Base-by-base conservation (phyloP, 2,329 filamentous ascomycete genomes). In the Plenodomus biglobosus region DNA sequence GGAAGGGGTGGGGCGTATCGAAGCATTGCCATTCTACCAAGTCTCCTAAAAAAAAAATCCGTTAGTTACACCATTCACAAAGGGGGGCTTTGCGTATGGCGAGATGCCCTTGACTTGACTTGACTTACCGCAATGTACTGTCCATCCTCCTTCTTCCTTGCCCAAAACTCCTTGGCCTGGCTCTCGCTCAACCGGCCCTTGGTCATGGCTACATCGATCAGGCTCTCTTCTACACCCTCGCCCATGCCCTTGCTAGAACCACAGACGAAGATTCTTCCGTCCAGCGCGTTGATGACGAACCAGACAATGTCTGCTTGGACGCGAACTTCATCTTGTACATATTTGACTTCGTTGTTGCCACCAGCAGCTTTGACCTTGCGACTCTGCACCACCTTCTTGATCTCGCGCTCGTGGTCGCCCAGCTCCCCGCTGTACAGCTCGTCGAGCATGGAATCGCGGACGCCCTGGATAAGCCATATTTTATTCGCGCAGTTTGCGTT, bases 361-460 rank as follows among this genome's bases (percentile, higher is more conserved):
- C 59, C 61, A 1, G 41, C 61, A 1, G 41, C 62, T 53, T 58
- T 88, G 40, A 56, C 53, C 55, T 70, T 71, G 24, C 77, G 74
- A 40, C 72, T 75, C 54, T 80, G 85, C 59, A 80, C 77, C 8
- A 80, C 76, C 53, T 75, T 76, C 55, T 79, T 79, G 48, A 68
- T 64, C 44, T 67, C 67, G 34, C 76, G 73, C 36, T 72, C 73
- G 52, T 79, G 76, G 8, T 79, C 90, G 41, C 94, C 94, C 83
- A 95, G 95, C 72, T 99, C 94, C 60, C 94, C 94, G 49, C 86
- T 90, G 77, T 99, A 99, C 35, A 99, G 85, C 75, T 99, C 94
- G 66, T 99, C 94, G 18, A 97, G 84, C 36, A 95, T 83, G 20
- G 88, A 91, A 74, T 99, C 94, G n/a, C 92, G 87, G 38, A 96